These are phyloP conservation scores for Coemansia sp. DNA, from an alignment of 192 early-diverging fungal genomes.

Conservation along the genomic window DNA sequence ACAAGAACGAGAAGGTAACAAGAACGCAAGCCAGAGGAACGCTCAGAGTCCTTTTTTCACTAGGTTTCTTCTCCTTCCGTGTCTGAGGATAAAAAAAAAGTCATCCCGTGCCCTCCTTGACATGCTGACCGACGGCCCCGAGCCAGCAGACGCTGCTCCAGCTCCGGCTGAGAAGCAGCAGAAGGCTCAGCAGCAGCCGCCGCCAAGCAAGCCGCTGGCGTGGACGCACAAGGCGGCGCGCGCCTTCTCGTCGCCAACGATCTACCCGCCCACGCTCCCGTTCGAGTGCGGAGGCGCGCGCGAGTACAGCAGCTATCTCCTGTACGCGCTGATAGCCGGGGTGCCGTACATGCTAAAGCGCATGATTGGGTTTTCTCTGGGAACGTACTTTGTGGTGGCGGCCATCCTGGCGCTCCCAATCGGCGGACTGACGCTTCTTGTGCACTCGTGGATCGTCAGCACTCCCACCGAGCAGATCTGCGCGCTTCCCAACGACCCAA, in stretches of 20 bases:
- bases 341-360: slow-evolving; percentile 69
- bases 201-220: not conserved
- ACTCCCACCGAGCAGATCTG: slow-evolving; percentile 62
- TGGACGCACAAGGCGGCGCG: slow-evolving; percentile 23
- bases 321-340: slow-evolving; percentile 62
- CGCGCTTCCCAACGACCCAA: slow-evolving; percentile 74
- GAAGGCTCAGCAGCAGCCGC: not conserved
- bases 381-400: slow-evolving; percentile 61
- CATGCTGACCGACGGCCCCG: slow-evolving; percentile 23
- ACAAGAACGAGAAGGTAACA: too few relatives aligned
- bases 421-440: slow-evolving; percentile 70
- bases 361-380: slow-evolving; percentile 64
- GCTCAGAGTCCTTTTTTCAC: too few relatives aligned
- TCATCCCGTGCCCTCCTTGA: not conserved
- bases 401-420: slow-evolving; percentile 68
- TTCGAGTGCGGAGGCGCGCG: slow-evolving; percentile 87
- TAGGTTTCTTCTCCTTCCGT: too few relatives aligned
- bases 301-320: slow-evolving; percentile 73
- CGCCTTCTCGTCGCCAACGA: slow-evolving; percentile 42
- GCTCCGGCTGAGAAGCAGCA: slow-evolving; percentile 1
- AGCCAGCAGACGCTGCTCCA: slow-evolving; percentile 1
- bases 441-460: slow-evolving; percentile 65
- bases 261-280: slow-evolving; percentile 53
- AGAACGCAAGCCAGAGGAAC: too few relatives aligned
- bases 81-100: too few relatives aligned